Evolutionary conservation across 2,329 filamentous ascomycete genomes (phyloP).

Genomic region (Neospermospora avenae): DNA sequence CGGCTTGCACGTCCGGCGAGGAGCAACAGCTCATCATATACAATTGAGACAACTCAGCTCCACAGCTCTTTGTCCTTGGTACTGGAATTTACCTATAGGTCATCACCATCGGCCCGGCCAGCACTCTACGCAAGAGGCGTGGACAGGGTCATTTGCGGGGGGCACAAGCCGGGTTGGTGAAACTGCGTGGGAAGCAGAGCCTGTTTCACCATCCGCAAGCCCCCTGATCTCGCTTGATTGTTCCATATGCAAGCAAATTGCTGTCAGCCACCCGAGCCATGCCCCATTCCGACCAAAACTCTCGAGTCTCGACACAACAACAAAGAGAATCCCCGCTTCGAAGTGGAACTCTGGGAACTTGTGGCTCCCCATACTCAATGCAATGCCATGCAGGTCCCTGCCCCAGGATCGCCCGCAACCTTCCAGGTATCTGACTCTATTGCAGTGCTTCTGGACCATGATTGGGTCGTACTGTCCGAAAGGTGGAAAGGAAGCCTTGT

Average conservation of each 20-base stretch:
- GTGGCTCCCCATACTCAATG: constrained; percentile 1
- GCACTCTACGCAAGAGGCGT: constrained; percentile 3
- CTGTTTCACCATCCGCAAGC: background rate
- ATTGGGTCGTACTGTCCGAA: background rate
- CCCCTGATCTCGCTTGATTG: constrained; percentile 2
- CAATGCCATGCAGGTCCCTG: constrained; percentile 17
- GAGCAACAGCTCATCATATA: too few species aligned
- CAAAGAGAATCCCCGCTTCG: background rate
- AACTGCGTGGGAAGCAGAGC: constrained; percentile 1
- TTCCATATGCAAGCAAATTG: background rate
- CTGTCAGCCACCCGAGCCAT: background rate
- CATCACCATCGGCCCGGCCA: background rate
- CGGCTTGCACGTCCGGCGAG: background rate
- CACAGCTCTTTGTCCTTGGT: too few species aligned
- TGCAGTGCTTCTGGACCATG: background rate
- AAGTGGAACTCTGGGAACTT: background rate
- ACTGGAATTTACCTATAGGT: too few species aligned
- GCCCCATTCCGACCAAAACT: background rate
- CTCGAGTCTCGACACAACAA: background rate
- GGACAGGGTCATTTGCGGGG: background rate
- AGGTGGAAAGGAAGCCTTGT: background rate
- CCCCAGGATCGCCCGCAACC: constrained; percentile 10
- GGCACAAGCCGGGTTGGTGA: constrained; percentile 7
- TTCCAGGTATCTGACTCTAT: background rate
- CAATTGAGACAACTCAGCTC: too few species aligned